These are phyloP conservation scores for Colletotrichum shisoi DNA, from an alignment of 2,329 filamentous ascomycete genomes.

Conservation along the genomic window DNA sequence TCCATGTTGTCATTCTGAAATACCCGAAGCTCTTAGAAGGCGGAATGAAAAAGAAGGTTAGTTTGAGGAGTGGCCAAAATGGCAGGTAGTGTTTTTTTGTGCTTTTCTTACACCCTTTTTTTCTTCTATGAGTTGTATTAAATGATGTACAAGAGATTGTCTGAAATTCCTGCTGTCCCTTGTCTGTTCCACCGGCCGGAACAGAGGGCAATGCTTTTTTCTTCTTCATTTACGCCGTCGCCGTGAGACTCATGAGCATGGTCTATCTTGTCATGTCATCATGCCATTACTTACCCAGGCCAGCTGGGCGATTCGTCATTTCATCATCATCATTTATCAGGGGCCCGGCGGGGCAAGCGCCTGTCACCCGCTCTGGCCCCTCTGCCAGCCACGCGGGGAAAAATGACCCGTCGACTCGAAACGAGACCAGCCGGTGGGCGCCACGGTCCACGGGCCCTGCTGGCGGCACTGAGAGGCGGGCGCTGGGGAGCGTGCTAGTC, in stretches of 20 bases:
- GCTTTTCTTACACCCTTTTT: not conserved
- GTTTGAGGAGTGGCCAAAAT: constrained; percentile 23
- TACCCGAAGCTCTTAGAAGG: constrained; percentile 39
- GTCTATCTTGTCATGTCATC: not conserved
- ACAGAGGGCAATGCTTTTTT: not conserved
- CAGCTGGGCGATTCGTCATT: constrained; percentile 15
- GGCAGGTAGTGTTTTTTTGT: constrained; percentile 22
- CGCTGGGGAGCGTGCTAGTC: not conserved
- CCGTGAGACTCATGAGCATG: constrained; percentile 8
- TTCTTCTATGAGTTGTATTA: constrained; percentile 33
- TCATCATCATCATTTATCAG: constrained; percentile 5
- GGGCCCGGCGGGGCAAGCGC: not conserved
- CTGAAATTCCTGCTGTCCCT: constrained; percentile 5
- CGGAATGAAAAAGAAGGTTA: constrained; percentile 33
- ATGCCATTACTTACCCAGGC: constrained; percentile 15
- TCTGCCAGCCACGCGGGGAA: not conserved
- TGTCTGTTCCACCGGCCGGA: not conserved
- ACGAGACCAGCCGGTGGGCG: not conserved
- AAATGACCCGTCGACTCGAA: not conserved
- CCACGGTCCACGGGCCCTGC: constrained; percentile 12
- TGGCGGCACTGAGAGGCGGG: not conserved
- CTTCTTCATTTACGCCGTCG: not conserved
- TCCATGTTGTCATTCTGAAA: constrained; percentile 39
- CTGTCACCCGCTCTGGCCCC: not conserved
- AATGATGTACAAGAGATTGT: constrained; percentile 37